Base-by-base conservation (phyloP, 2,329 filamentous ascomycete genomes). In the Dothideomycetes sp. region DNA sequence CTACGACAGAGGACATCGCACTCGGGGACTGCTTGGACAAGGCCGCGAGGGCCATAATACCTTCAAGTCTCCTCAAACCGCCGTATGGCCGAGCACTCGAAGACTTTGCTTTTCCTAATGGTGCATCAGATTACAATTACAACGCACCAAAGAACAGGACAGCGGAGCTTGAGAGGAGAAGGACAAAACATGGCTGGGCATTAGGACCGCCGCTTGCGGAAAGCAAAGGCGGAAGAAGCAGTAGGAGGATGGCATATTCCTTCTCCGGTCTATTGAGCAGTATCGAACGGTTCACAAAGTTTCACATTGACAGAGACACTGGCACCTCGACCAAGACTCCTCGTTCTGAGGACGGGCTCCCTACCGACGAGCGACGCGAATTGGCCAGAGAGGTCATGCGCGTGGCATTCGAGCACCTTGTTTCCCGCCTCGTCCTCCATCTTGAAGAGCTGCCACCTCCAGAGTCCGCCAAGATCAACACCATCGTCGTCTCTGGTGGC, bases 1-100 rank as follows among this genome's bases (percentile, higher is more conserved):
- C 81, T 14, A 68, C 73, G 12, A 82, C 83, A 0, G 63, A 62
- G n/a, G 86, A 93, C 60, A 79, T 88, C 46, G 87, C 91, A n/a
- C 67, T 95, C 43, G 91, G 91, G 36, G 85, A 94, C 60, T 77
- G 84, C 52, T 67, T 98, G 24, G 91, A 98, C 66, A 94, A 96
- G 62, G 73, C 78, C 42, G 87, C 85, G 5, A 77, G 91, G 34
- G 68, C 72, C 12, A 76, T 95, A 42, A 62, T 96, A 1, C 89
- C 88, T 0, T 18, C 62, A 0, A 59, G 68, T 0, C 47, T 79
- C 3, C 59, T 89, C 16, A 61, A 69, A 14, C 79, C 84, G 38
- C 86, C 86, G 70, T 96, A 93, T 63, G 91, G 81, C 3, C 77
- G 77, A 19, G 60, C 81, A 14, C 73, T 98, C 14, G 89, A 96